Evolutionary conservation across 2,329 filamentous ascomycete genomes (phyloP).

Genomic region (Colletotrichum neosansevieriae): DNA sequence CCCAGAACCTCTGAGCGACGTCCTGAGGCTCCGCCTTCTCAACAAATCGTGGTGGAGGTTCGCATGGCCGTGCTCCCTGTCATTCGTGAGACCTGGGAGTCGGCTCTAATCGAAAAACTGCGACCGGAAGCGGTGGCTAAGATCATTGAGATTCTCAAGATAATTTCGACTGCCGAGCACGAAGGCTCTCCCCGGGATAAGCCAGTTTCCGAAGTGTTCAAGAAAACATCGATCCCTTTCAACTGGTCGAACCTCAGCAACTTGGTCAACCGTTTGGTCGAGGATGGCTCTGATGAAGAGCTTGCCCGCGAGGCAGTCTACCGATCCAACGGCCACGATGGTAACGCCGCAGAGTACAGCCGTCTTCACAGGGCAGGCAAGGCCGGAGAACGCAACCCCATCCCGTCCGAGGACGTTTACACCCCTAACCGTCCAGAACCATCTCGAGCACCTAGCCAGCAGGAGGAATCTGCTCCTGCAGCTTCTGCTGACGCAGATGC

Average conservation of each 20-base stretch:
- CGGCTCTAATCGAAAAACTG: slow-evolving; percentile 83
- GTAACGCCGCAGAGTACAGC: slow-evolving; percentile 80
- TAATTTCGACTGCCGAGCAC: slow-evolving; percentile 80
- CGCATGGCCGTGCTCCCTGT: slow-evolving; percentile 83
- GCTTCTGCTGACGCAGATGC: slow-evolving; percentile 42
- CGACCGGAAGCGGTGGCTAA: slow-evolving; percentile 81
- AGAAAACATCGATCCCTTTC: slow-evolving; percentile 58
- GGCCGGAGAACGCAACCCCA: slow-evolving; percentile 73
- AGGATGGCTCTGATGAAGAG: slow-evolving; percentile 66
- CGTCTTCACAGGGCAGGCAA: slow-evolving; percentile 68
- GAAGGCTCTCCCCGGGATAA: slow-evolving; percentile 65
- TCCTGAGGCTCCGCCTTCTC: slow-evolving; percentile 59
- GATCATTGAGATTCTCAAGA: slow-evolving; percentile 85
- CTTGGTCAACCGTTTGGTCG: slow-evolving; percentile 47
- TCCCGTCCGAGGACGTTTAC: slow-evolving; percentile 71
- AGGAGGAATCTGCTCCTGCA: slow-evolving; percentile 40
- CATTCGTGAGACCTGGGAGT: slow-evolving; percentile 85
- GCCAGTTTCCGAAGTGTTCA: slow-evolving; percentile 55
- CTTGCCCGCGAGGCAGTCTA: slow-evolving; percentile 85
- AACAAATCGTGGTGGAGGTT: slow-evolving; percentile 88
- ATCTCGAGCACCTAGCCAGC: slow-evolving; percentile 42
- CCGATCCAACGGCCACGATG: slow-evolving; percentile 77
- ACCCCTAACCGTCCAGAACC: slow-evolving; percentile 46
- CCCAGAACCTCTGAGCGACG: slow-evolving; percentile 56
- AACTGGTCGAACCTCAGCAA: slow-evolving; percentile 54